Conservation (phyloP, 495 filamentous ascomycete species). For the Corynascus novoguineensis region DNA sequence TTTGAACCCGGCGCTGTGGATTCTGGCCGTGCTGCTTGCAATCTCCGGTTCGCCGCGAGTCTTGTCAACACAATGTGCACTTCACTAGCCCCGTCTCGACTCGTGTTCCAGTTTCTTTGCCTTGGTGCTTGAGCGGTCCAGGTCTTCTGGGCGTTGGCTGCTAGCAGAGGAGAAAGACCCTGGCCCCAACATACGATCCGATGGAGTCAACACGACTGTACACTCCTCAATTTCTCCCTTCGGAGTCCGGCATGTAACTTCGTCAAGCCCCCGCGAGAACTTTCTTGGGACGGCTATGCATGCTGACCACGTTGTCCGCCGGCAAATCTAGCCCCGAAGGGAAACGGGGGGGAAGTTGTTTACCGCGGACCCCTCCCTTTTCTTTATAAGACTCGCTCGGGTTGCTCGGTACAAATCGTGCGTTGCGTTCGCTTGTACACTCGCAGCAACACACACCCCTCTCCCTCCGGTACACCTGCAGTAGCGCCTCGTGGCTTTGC, state of each 20-base stretch:
- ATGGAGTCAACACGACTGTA: no score
- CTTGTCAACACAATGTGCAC: no score
- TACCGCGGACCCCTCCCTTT: no score
- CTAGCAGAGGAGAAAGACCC: no score
- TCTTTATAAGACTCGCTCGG: background rate
- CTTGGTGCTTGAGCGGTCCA: no score
- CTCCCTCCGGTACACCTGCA: no score
- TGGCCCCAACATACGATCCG: no score
- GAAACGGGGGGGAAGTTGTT: background rate
- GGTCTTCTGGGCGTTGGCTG: no score
- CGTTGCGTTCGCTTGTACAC: background rate
- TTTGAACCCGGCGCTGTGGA: background rate
- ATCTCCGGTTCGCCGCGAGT: background rate
- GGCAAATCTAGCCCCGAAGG: background rate
- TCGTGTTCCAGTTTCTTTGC: no score
- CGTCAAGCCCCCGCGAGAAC: no score
- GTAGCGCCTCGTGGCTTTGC: background rate
- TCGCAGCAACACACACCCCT: background rate
- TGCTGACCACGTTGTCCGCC: constrained; percentile 1
- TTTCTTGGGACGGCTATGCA: no score
- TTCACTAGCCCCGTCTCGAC: background rate
- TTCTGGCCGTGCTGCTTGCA: background rate
- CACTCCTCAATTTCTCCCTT: background rate
- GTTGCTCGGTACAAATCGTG: background rate
- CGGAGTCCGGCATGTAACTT: background rate